Evolutionary conservation across 169 alveolate genomes (phyloP).

Genomic region (Pseudocohnilembus persalinus): DNA sequence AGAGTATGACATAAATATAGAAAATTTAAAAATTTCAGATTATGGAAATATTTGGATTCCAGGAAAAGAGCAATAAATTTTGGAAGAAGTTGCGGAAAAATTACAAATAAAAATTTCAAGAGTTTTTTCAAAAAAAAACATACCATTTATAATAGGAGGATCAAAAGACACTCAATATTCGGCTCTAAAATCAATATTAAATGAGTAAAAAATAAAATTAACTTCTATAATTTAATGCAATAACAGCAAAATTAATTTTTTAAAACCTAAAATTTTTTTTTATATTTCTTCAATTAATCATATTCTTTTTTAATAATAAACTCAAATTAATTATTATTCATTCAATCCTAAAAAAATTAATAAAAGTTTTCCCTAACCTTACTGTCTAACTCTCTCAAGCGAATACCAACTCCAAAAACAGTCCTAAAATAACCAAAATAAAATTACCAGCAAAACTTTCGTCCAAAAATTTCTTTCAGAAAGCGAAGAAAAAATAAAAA

Average conservation of each 20-base stretch:
- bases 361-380: no score
- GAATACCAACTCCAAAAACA: background rate
- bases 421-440: constrained; percentile 41
- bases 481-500: background rate
- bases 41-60: constrained; percentile 39
- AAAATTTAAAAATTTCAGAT: constrained; percentile 24
- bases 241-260: background rate
- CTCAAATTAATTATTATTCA: no score
- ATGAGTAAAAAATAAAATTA: background rate
- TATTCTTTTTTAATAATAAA: no score
- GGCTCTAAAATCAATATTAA: background rate
- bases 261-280: no score
- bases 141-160: constrained; percentile 41
- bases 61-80: constrained; percentile 13
- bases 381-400: background rate
- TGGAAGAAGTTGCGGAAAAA: constrained; percentile 25
- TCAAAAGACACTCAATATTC: constrained; percentile 34
- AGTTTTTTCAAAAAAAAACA: constrained; percentile 13
- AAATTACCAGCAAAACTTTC: constrained; percentile 5
- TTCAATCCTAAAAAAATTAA: no score
- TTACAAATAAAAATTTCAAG: constrained; percentile 24
- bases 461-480: constrained; percentile 6
- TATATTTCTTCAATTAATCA: no score
- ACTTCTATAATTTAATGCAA: constrained; percentile 3
- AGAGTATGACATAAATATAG: constrained; percentile 35